These are phyloP conservation scores for Noccaea bulbosa DNA, from an alignment of 345 rosid species.

Conservation along the genomic window DNA sequence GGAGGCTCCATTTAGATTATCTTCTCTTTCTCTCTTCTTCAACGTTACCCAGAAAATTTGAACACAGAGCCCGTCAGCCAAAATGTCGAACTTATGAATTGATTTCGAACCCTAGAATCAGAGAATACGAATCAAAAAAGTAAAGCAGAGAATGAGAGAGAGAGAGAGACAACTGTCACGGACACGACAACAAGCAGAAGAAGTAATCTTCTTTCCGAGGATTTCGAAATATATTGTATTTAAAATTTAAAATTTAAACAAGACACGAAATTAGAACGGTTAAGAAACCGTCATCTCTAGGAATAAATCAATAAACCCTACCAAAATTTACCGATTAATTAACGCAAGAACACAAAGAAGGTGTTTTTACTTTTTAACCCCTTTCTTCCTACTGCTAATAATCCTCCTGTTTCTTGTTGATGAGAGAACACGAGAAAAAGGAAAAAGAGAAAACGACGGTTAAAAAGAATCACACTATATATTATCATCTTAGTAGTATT, in stretches of 20 bases:
- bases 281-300: constrained; percentile 32
- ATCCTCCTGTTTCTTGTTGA: constrained; percentile 9
- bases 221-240: constrained; percentile 13
- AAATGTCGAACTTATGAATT: constrained; percentile 26
- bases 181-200: constrained; percentile 33
- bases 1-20: constrained; percentile 74
- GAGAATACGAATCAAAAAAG: constrained; percentile 11
- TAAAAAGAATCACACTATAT: constrained; percentile 19
- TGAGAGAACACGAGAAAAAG: constrained; percentile 20
- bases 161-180: constrained; percentile 24
- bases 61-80: constrained; percentile 45
- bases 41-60: constrained; percentile 34
- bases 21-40: background rate
- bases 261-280: constrained; percentile 31
- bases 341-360: constrained; percentile 4
- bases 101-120: constrained; percentile 24
- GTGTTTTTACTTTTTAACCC: background rate
- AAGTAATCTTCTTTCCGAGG: constrained; percentile 32
- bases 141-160: constrained; percentile 26
- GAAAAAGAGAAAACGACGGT: constrained; percentile 12
- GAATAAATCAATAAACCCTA: background rate
- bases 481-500: background rate
- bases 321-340: background rate
- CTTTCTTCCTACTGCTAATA: background rate
- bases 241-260: constrained; percentile 2